A percentile compares a stretch with the other conserved stretches of the same genome.
Evolutionary conservation across 208 protist species (phyloP).

Genomic region (Trypanosoma boissoni): DNA sequence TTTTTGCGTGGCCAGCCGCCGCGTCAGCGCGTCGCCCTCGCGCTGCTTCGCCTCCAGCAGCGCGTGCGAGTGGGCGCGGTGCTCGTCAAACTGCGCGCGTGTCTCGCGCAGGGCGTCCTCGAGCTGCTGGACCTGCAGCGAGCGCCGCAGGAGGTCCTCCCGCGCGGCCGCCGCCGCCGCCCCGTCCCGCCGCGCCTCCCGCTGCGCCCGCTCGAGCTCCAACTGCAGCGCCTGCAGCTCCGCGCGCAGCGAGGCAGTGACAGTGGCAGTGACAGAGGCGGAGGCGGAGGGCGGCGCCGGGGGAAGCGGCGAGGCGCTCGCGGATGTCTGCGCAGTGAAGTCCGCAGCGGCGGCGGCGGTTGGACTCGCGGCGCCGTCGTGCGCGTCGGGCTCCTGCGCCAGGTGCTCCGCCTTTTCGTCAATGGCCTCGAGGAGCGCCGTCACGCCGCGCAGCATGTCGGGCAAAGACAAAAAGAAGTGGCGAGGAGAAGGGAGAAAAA

Average conservation of each 20-base stretch:
- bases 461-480: neutral
- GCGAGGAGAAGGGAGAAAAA: constrained; percentile 5
- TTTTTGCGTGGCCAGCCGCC: constrained; percentile 15
- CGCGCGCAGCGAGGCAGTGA: neutral
- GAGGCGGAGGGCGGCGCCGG: neutral
- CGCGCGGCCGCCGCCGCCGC: constrained; percentile 24
- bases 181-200: constrained; percentile 25
- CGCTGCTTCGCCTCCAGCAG: constrained; percentile 30
- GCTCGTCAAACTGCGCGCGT: constrained; percentile 17
- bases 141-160: constrained; percentile 28
- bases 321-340: neutral
- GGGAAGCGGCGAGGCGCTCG: neutral
- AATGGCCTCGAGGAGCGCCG: constrained; percentile 35
- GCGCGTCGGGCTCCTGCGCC: constrained; percentile 34
- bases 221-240: constrained; percentile 2
- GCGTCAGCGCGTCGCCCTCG: constrained; percentile 19
- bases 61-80: constrained; percentile 22
- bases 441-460: constrained; percentile 30
- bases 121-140: constrained; percentile 17
- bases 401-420: constrained; percentile 45
- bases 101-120: constrained; percentile 19
- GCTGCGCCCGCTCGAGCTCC: constrained; percentile 22
- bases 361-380: neutral
- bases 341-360: neutral
- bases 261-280: too few species aligned